Evolutionary conservation across 768 basidiomycete species (phyloP).

Genomic region (Xerocomellus chrysenteron): DNA sequence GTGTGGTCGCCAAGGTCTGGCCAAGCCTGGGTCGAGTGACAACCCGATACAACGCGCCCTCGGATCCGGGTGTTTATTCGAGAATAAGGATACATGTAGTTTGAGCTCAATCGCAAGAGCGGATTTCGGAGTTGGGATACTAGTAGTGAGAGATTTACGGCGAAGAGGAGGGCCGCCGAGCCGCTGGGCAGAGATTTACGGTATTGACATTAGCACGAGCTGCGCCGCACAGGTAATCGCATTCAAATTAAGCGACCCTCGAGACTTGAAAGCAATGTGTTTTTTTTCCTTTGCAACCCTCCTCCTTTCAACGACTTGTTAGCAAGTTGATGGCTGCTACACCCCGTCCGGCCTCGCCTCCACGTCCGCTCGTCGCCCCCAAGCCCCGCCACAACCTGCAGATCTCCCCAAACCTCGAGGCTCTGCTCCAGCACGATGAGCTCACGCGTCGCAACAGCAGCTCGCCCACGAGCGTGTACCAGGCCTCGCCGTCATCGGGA

Average conservation of each 20-base stretch:
- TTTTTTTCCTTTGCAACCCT: not conserved
- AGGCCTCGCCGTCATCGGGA: constrained; percentile 11
- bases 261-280: not conserved
- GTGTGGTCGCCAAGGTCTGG: too few relatives aligned
- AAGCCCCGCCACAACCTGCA: constrained; percentile 33
- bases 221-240: not conserved
- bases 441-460: constrained; percentile 36
- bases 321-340: constrained; percentile 19
- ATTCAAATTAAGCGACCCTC: not conserved
- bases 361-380: not conserved
- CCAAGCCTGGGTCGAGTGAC: too few relatives aligned
- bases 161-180: too few relatives aligned
- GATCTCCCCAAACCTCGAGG: constrained; percentile 61
- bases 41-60: too few relatives aligned
- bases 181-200: too few relatives aligned
- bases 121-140: too few relatives aligned
- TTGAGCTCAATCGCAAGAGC: too few relatives aligned
- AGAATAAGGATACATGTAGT: too few relatives aligned
- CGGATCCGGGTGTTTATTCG: too few relatives aligned
- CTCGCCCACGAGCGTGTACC: constrained; percentile 21
- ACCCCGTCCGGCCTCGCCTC: constrained; percentile 22
- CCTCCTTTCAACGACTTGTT: not conserved
- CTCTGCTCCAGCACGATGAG: constrained; percentile 58
- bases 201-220: too few relatives aligned
- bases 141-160: too few relatives aligned